phyloP scores from a whole-genome alignment of 2,329 filamentous ascomycete genomes.

The Stagonosporopsis chrysanthemi region DNA sequence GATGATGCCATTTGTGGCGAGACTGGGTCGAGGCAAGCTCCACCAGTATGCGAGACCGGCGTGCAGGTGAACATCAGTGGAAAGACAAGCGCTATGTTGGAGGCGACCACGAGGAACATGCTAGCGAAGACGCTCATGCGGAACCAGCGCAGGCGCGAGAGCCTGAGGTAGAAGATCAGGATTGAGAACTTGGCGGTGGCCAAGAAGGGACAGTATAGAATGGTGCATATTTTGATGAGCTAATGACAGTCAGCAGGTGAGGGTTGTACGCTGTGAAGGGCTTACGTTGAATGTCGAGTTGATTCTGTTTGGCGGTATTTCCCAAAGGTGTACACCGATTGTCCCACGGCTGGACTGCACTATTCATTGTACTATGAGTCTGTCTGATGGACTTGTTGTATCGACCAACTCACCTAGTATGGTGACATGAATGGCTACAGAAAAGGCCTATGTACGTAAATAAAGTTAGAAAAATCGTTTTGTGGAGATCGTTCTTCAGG shows the following conservation, averaged over 20 bases:
- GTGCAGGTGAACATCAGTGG: conserved; percentile 32
- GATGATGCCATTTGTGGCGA: conserved; percentile 33
- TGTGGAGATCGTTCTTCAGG: too few relatives aligned
- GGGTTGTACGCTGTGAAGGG: too few relatives aligned
- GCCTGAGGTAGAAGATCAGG: conserved; percentile 28
- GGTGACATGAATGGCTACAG: conserved; percentile 18
- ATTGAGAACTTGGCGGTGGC: conserved; percentile 33
- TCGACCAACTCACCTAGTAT: conserved; percentile 12
- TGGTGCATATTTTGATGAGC: conserved; percentile 19
- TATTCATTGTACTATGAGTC: neutral
- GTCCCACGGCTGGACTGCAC: conserved; percentile 24
- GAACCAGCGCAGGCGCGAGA: conserved; percentile 24
- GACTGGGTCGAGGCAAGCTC: conserved; percentile 27
- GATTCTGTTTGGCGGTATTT: conserved; percentile 20
- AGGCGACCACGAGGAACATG: conserved; percentile 32
- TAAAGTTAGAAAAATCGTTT: neutral
- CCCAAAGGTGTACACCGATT: conserved; percentile 32
- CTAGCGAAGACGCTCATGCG: conserved; percentile 20
- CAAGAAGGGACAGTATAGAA: conserved; percentile 25
- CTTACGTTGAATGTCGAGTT: conserved; percentile 23
- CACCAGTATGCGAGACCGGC: conserved; percentile 21
- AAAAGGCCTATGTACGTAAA: conserved; percentile 9
- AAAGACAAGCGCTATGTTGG: conserved; percentile 30
- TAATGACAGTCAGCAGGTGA: neutral
- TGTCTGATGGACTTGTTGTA: too few relatives aligned